Evolutionary conservation across 1,284 basidiomycete genomes (phyloP), one percentile per base, ranked within the genome.

Genomic region (Apiotrichum veenhuisii): DNA sequence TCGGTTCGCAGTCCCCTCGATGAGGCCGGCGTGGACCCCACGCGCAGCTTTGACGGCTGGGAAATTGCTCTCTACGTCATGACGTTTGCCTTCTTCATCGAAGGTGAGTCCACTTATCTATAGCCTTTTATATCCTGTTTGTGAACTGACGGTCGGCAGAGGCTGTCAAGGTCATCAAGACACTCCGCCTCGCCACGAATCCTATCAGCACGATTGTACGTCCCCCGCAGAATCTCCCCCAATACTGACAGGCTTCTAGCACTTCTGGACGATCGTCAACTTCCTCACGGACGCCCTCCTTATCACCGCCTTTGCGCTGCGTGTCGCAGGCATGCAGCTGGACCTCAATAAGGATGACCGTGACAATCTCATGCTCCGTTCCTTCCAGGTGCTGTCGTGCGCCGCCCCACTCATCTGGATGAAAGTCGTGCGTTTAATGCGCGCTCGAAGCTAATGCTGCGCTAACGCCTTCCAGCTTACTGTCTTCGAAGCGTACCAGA

Each of bases 321-420:
- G 93, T 40, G 65, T 93, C 3, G 75, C 81, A 7, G 87, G 91
- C 26, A 70, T 90, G 17, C 70, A 66, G 7, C 62, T 75, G 17
- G 80, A 74, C 3, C 78, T 80, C n/a, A 68, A 78, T 72, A 61
- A 72, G 17, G 58, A 70, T 2, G 61, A 70, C 65, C 72, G 17
- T 56, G 77, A 70, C 22, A 14, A 72, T 58, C 43, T 75, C 80
- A 84, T 85, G 50, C 72, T 89, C n/a, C 80, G 75, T 58, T 91
- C 89, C 72, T 95, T 94, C 78, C 91, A 92, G 70, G 82, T 90
- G 22, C 77, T 95, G 34, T 89, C 89, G 78, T 91, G 87, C 70
- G 90, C 87, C 5, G 84, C 89, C 1, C 91, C 91, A 0, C 81
- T 94, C 44, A 87, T 93, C 50, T 94, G 90, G 89, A 90, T 90